A percentile compares a stretch with the other conserved stretches of the same genome.
Evolutionary conservation across 257 asterid species (phyloP).

Genomic region (Solanum ahanhuiri): DNA sequence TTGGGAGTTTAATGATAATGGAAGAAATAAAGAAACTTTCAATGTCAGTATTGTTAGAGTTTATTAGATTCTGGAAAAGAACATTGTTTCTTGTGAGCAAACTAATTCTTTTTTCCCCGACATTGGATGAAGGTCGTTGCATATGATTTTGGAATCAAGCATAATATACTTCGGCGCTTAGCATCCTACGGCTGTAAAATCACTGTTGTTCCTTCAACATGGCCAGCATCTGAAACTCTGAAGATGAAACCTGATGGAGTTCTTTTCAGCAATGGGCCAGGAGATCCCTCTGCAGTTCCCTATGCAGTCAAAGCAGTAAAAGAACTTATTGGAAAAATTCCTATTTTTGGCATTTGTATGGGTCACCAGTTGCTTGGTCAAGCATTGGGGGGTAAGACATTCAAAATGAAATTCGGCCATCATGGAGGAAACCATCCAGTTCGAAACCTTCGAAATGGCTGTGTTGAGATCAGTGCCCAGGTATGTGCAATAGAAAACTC

Average conservation of each 20-base stretch:
- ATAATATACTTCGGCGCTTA: slow-evolving; percentile 78
- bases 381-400: slow-evolving; percentile 94
- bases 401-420: slow-evolving; percentile 96
- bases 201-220: slow-evolving; percentile 87
- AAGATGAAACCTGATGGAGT: slow-evolving; percentile 94
- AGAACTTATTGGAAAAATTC: slow-evolving; percentile 69
- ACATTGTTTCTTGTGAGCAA: background rate
- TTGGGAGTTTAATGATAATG: slow-evolving; percentile 64
- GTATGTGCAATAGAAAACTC: slow-evolving; percentile 19
- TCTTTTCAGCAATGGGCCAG: slow-evolving; percentile 93
- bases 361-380: slow-evolving; percentile 98
- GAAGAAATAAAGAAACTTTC: slow-evolving; percentile 35
- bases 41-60: slow-evolving; percentile 29
- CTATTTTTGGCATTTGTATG: slow-evolving; percentile 96
- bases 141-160: slow-evolving; percentile 95
- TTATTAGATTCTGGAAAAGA: background rate
- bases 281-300: slow-evolving; percentile 98
- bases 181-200: slow-evolving; percentile 90
- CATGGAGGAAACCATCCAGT: slow-evolving; percentile 99
- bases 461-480: slow-evolving; percentile 96
- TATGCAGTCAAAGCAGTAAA: slow-evolving; percentile 83
- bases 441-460: slow-evolving; percentile 58
- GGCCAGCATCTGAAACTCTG: slow-evolving; percentile 83
- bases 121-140: slow-evolving; percentile 66
- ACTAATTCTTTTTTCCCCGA: background rate